A percentile compares a stretch with the other conserved stretches of the same genome.
Conservation (phyloP, 2,329 filamentous ascomycete species). For the Microsporum audouinii region DNA sequence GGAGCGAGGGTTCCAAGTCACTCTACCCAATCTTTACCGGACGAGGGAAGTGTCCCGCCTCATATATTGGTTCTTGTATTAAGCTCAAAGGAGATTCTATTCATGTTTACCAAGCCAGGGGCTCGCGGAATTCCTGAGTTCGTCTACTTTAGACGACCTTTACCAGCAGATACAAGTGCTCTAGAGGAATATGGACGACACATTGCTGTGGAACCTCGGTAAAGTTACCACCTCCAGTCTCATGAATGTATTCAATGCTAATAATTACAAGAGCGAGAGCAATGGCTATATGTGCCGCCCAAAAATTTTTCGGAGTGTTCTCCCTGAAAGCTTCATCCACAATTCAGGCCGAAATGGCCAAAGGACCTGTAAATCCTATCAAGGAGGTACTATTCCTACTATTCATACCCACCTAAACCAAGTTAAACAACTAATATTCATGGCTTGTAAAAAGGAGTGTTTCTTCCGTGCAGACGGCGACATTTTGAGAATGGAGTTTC, state of each 20-base stretch:
- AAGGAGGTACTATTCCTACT: slow-evolving; percentile 36
- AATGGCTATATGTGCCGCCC: slow-evolving; percentile 58
- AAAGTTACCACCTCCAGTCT: slow-evolving; percentile 23
- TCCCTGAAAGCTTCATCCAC: slow-evolving; percentile 49
- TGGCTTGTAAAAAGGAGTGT: slow-evolving; percentile 27
- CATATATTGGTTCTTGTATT: slow-evolving; percentile 70
- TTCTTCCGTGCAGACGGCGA: slow-evolving; percentile 51
- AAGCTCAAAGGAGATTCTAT: slow-evolving; percentile 60
- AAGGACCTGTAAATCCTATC: slow-evolving; percentile 48
- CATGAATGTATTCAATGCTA: slow-evolving; percentile 2
- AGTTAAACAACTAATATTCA: neutral
- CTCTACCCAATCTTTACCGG: neutral
- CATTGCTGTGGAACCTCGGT: slow-evolving; percentile 69
- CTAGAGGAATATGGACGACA: slow-evolving; percentile 49
- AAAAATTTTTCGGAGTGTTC: slow-evolving; percentile 60
- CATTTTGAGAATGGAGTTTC: slow-evolving; percentile 79
- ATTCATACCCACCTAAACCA: slow-evolving; percentile 1
- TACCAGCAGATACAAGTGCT: slow-evolving; percentile 46
- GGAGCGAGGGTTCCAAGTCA: slow-evolving; percentile 8
- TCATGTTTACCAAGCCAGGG: slow-evolving; percentile 53
- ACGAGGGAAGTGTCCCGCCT: slow-evolving; percentile 46
- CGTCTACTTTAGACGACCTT: slow-evolving; percentile 46
- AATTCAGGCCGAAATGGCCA: slow-evolving; percentile 42
- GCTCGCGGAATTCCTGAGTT: slow-evolving; percentile 46
- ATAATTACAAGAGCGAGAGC: slow-evolving; percentile 37